Evolutionary conservation across 2,329 filamentous ascomycete species (phyloP), one percentile per base, ranked within the genome.

Genomic region (Torrubiella hemipterigena): DNA sequence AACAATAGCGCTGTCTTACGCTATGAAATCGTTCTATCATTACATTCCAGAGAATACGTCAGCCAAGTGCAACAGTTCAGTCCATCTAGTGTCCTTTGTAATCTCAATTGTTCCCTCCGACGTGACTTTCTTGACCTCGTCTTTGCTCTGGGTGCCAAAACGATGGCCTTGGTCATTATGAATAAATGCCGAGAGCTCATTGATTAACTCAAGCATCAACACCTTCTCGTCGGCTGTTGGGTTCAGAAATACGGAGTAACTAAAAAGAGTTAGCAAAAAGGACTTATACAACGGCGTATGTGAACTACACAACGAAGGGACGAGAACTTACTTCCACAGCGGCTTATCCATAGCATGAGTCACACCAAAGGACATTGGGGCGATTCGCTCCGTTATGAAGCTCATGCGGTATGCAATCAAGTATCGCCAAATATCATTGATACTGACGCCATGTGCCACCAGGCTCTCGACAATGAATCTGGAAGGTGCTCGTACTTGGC

Each of bases 341-440:
- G 58, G 55, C 27, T 50, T 52, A 22, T 61, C 58, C 57, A 59
- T 61, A 5, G 54, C 53, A 38, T 62, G 57, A 1, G 47, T 43
- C 1, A 55, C 51, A 1, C 53, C 52, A 36, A 47, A 53, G 0
- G 44, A 47, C 9, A 35, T 39, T 0, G 58, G 57, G 2, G 56
- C 56, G 4, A 59, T 37, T 7, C 50, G 48, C 5, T 60, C 51
- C 9, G 48, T 47, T 27, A 61, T 63, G 30, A 61, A 62, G 1
- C 55, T 59, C 19, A 62, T 36, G 4, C 56, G 44, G 27, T 60
- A 60, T 2, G 55, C 50, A 22, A 63, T 53, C n/a, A 49, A 43
- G 40, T 61, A 63, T 12, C 57, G 46, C 59, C 57, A 62, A 10
- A 61, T 49, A 35, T 58, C 47, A 4, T 37, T 26, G 0, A 57